phyloP scores from a whole-genome alignment of 108 stramenopile genomes.

The Epipyxis sp. region DNA sequence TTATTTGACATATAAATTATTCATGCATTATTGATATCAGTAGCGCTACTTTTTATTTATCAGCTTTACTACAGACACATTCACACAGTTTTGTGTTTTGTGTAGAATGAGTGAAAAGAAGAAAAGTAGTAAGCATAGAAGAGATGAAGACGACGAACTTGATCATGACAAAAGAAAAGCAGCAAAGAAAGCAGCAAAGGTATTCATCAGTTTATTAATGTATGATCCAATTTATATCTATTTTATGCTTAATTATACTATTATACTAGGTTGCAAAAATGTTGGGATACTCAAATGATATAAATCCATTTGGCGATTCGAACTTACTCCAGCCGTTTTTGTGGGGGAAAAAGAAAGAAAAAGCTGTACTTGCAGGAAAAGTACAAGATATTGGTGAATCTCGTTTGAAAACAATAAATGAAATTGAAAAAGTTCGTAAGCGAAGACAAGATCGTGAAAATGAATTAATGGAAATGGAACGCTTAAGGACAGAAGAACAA shows the following conservation, averaged over 20 bases:
- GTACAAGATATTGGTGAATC: constrained; percentile 34
- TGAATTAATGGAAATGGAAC: constrained; percentile 82
- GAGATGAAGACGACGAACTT: background rate
- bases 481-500: constrained; percentile 80
- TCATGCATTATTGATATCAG: too few species aligned
- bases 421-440: constrained; percentile 90
- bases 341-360: constrained; percentile 84
- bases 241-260: background rate
- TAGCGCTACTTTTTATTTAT: too few species aligned
- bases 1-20: too few species aligned
- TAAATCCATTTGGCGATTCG: constrained; percentile 97
- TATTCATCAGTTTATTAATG: background rate
- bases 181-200: background rate
- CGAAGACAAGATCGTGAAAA: constrained; percentile 74
- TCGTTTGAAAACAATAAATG: constrained; percentile 64
- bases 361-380: constrained; percentile 43
- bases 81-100: too few species aligned
- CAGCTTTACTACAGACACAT: too few species aligned
- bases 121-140: too few species aligned
- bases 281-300: constrained; percentile 85
- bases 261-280: constrained; percentile 31
- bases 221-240: background rate
- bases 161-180: background rate
- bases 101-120: too few species aligned
- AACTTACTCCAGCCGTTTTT: constrained; percentile 86